Conservation (phyloP, 768 basidiomycete genomes). For the Rhodotorula kratochvilovae region DNA sequence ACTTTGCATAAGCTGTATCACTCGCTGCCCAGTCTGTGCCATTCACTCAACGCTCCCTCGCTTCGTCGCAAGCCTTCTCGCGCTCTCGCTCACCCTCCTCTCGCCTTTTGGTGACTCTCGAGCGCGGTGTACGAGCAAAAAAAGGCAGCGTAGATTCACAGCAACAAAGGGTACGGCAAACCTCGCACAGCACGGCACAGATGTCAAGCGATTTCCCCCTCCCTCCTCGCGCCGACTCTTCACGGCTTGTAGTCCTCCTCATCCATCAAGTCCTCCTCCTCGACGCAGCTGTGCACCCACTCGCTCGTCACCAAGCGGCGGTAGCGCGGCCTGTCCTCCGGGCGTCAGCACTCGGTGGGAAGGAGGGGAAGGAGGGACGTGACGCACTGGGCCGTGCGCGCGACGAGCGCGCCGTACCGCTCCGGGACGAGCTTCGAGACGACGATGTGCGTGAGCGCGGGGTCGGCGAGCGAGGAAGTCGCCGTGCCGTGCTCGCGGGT, state of each 20-base stretch:
- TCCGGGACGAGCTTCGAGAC: slow-evolving; percentile 44
- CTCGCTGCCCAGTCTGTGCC: too few relatives aligned
- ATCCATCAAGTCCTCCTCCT: slow-evolving; percentile 10
- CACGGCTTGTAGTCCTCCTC: slow-evolving; percentile 21
- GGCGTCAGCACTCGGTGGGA: background rate
- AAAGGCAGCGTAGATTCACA: background rate
- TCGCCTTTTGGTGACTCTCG: too few relatives aligned
- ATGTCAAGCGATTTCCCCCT: background rate
- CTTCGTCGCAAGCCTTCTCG: too few relatives aligned
- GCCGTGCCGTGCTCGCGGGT: slow-evolving; percentile 67
- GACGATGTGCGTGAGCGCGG: slow-evolving; percentile 79
- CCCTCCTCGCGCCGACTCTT: background rate
- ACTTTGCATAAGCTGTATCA: too few relatives aligned
- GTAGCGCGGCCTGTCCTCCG: slow-evolving; percentile 14
- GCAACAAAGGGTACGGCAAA: slow-evolving; percentile 8
- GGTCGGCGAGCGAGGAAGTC: slow-evolving; percentile 60
- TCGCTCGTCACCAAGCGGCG: slow-evolving; percentile 26
- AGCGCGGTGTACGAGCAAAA: background rate
- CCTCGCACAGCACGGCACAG: background rate
- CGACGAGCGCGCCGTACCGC: slow-evolving; percentile 15
- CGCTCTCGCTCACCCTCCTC: too few relatives aligned
- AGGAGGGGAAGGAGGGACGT: too few relatives aligned
- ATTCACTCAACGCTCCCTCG: background rate
- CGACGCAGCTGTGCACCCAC: slow-evolving; percentile 21
- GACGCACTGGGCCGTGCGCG: slow-evolving; percentile 19